Base-by-base conservation (phyloP, 2,329 filamentous ascomycete species). In the Alternaria arbusti region DNA sequence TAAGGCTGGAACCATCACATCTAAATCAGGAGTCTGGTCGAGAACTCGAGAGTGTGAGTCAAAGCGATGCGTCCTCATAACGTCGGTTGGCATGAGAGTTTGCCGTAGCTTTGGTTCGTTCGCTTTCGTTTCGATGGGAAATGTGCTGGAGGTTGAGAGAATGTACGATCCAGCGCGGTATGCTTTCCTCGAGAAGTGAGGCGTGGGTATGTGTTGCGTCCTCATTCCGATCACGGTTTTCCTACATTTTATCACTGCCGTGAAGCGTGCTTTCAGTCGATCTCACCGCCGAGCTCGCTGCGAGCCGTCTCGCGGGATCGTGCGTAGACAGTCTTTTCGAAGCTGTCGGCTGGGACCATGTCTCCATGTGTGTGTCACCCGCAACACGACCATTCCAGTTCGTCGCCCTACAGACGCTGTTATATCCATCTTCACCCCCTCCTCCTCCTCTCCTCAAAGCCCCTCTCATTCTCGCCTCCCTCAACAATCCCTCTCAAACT, bases 401-500 rank as follows among this genome's bases (percentile, higher is more conserved):
- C 36, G 36, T 17, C 36, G 46, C 15, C 15, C 26, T n/a, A 9
- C 15, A n/a, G 11, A 25, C 25, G 32, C 46, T 49, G 15, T 26
- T 8, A 12, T 44, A 17, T 44, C 36, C 22, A 20, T 22, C 13
- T 10, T 54, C 32, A 54, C 5, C 6, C n/a, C 36, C 32, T 43
- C 9, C 54, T 10, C 15, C 20, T 26, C 54, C 55, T 59, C 30
- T 59, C 28, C 26, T 54, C 23, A 36, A 43, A 62, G 13, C n/a
- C 40, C 10, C 30, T 32, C 17, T 62, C 55, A 6, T 20, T 22
- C 20, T 66, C 66, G 54, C 61, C 63, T 50, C 73, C 72, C 63
- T 78, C 74, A 59, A 65, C 75, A 61, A 81, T 62, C 23, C 67
- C 64, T 54, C 67, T 73, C 66, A 82, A 58, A 5, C 67, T 78